These are phyloP conservation scores for Fusarium scirpi DNA, from an alignment of 2,329 filamentous ascomycete genomes.

Conservation along the genomic window DNA sequence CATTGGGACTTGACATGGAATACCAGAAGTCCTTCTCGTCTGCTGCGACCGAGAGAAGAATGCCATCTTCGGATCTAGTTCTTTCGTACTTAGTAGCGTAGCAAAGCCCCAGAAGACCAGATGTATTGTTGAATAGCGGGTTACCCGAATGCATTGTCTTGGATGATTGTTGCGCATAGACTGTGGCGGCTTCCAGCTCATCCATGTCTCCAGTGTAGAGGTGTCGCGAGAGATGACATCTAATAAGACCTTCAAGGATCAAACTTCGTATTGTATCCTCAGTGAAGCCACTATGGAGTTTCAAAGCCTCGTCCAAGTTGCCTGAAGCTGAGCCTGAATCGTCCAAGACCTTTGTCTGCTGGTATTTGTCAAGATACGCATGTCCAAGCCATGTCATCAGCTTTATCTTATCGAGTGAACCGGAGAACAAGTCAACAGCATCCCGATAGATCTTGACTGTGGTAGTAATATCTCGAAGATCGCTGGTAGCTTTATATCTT, in stretches of 20 bases:
- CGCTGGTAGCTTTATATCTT: background rate
- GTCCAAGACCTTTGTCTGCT: background rate
- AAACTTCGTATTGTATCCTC: background rate
- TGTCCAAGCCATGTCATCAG: background rate
- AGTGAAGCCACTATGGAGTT: accelerated
- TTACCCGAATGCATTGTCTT: too few species aligned
- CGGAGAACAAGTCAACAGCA: background rate
- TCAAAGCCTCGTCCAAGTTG: background rate
- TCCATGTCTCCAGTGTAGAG: accelerated
- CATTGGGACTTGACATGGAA: background rate
- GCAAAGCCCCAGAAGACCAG: background rate
- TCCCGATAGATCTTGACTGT: background rate
- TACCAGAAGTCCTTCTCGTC: background rate
- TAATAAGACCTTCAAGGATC: background rate
- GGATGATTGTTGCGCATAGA: background rate
- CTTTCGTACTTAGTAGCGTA: background rate
- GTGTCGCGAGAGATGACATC: accelerated
- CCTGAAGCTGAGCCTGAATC: background rate
- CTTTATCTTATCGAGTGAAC: background rate
- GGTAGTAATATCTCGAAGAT: background rate
- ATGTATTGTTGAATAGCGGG: background rate
- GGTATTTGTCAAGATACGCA: background rate
- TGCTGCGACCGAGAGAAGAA: background rate
- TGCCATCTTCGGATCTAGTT: background rate
- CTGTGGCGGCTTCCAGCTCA: accelerated